Base-by-base conservation (phyloP, 495 filamentous ascomycete genomes). In the Penicillium egyptiacum region DNA sequence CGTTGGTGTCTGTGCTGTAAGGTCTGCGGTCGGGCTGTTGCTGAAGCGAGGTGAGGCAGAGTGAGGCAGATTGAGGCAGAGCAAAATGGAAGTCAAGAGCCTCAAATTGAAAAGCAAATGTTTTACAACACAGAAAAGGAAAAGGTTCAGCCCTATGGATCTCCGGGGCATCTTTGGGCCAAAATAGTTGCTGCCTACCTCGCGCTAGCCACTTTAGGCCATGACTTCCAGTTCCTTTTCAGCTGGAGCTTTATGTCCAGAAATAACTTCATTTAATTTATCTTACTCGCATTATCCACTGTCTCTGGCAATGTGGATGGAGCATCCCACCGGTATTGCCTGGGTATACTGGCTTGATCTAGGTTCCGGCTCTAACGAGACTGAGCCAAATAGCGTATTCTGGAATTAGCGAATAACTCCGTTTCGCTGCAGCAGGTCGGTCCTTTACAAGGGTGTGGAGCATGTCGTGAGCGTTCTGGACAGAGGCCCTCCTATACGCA, bases 71-170 rank as follows among this genome's bases (percentile, higher is more conserved):
- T 0, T 28, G 23, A 46, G 16, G 22, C 11, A 16, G 6, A 26
- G 23, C 12, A 46, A n/a, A 46, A 30, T 28, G n/a, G 28, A 11
- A 39, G 16, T 17, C n/a, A n/a, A 17, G 12, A 37, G 5, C 12
- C 14, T n/a, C 14, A n/a, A 7, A 17, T 39, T 9, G 3, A 17
- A 39, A 2, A 11, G 0, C 5, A 35, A 17, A 14, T 5, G 1
- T 7, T 16, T 4, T 35, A 2, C 16, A 11, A 30, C 28, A 31
- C 28, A 8, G 45, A 30, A 17, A 26, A 26, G 45, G 9, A 31
- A 43, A 43, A 43, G 20, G 12, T 4, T 33, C 45, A 48, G 45
- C 45, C 45, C 45, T 48, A 48, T 30, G 45, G 9, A 17, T 39
- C 17, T 17, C n/a, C 7, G 6, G 11, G 31, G 33, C 33, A 37